Evolutionary conservation across 78 protist genomes (phyloP).

Genomic region (Bigelowiella natans): DNA sequence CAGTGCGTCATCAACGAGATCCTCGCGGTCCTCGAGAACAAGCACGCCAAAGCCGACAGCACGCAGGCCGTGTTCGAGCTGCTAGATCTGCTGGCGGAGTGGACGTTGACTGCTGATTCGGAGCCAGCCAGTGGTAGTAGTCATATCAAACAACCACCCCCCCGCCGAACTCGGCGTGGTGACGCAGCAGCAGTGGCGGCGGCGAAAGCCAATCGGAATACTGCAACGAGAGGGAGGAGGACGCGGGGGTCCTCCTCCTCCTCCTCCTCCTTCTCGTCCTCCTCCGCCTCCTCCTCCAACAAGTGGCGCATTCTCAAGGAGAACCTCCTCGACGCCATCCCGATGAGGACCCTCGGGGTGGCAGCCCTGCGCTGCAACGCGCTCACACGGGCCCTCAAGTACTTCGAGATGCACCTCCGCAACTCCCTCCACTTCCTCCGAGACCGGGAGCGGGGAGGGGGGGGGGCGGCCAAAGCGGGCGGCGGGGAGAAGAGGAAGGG

Average conservation of each 20-base stretch:
- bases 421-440: not conserved
- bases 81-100: not conserved
- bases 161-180: no score
- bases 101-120: not conserved
- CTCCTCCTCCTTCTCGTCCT: not conserved
- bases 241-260: not conserved
- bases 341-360: not conserved
- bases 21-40: not conserved
- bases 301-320: not conserved
- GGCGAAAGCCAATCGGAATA: not conserved
- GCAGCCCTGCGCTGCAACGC: not conserved
- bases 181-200: no score
- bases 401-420: conserved; percentile 6
- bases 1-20: not conserved
- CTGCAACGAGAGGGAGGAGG: not conserved
- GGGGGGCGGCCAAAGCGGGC: no score
- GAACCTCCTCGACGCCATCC: not conserved
- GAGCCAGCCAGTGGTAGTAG: no score
- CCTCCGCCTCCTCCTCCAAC: not conserved
- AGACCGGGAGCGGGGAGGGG: not conserved
- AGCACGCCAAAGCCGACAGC: not conserved
- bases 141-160: no score
- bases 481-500: no score
- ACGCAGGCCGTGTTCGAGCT: not conserved
- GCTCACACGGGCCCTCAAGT: not conserved